These are phyloP conservation scores for Penicillium salamii DNA, from an alignment of 495 filamentous ascomycete species.

Conservation along the genomic window DNA sequence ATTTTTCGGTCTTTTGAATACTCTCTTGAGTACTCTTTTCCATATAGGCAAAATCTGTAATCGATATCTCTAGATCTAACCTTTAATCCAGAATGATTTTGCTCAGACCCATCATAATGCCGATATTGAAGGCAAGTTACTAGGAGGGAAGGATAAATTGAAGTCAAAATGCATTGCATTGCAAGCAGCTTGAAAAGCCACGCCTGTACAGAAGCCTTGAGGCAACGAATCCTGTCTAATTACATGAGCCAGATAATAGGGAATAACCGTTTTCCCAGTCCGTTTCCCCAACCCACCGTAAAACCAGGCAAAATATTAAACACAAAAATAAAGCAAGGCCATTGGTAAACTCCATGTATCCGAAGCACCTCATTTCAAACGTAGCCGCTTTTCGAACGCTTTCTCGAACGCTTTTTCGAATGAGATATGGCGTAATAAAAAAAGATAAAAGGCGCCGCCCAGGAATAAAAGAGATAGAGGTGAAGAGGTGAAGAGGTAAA, in stretches of 20 bases:
- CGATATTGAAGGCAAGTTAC: too few relatives aligned
- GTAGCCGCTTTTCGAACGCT: constrained; percentile 25
- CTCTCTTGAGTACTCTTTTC: too few relatives aligned
- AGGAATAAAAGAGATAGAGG: constrained; percentile 8
- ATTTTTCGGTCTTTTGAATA: too few relatives aligned
- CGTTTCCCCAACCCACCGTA: constrained; percentile 2
- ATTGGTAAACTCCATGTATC: constrained; percentile 15
- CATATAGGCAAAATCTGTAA: too few relatives aligned
- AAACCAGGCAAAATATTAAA: constrained; percentile 10
- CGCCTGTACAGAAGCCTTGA: constrained; percentile 26
- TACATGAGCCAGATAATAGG: constrained; percentile 15
- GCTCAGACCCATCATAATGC: too few relatives aligned
- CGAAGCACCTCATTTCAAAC: constrained; percentile 17
- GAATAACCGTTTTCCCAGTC: constrained; percentile 10
- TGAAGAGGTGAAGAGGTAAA: neutral
- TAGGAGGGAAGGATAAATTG: neutral
- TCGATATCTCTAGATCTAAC: too few relatives aligned
- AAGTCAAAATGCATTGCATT: constrained; percentile 21
- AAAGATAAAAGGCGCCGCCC: constrained; percentile 22
- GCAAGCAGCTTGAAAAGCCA: constrained; percentile 12
- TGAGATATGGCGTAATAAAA: constrained; percentile 15
- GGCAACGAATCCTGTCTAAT: constrained; percentile 19
- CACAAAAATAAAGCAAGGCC: constrained; percentile 8
- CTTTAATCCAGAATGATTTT: too few relatives aligned
- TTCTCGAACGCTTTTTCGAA: constrained; percentile 16